These are phyloP conservation scores for Calonectria naviculata DNA, from an alignment of 2,329 filamentous ascomycete species.

Conservation along the genomic window DNA sequence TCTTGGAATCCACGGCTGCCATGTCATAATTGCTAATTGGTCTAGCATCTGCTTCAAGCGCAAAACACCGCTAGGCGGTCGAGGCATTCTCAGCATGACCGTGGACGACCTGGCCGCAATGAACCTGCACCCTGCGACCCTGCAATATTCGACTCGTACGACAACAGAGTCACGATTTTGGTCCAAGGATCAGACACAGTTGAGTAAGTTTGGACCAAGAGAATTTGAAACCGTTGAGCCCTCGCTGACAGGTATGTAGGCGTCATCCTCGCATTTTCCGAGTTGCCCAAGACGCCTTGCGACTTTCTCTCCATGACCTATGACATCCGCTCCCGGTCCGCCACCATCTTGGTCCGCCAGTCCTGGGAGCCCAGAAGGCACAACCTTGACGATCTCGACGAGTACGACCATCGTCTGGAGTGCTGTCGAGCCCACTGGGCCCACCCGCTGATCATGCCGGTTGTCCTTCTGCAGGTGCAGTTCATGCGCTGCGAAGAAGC, in stretches of 20 bases:
- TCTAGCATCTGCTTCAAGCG: constrained; percentile 50
- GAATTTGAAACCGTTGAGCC: fast-evolving
- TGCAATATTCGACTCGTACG: constrained; percentile 52
- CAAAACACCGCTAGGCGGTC: constrained; percentile 42
- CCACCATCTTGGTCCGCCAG: constrained; percentile 55
- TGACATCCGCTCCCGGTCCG: constrained; percentile 49
- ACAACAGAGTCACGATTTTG: constrained; percentile 54
- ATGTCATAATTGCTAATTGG: constrained; percentile 12
- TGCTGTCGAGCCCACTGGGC: constrained; percentile 57
- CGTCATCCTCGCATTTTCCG: constrained; percentile 57
- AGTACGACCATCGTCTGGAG: constrained; percentile 58
- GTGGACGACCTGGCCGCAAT: constrained; percentile 47
- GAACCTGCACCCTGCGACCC: constrained; percentile 51
- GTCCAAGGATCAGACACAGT: constrained; percentile 49
- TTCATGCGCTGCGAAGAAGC: constrained; percentile 57
- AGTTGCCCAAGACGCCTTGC: constrained; percentile 55
- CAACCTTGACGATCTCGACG: constrained; percentile 54
- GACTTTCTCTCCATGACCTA: constrained; percentile 61
- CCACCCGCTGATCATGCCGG: constrained; percentile 57
- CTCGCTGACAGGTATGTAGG: constrained; percentile 34
- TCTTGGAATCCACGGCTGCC: not conserved
- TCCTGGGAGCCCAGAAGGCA: constrained; percentile 55
- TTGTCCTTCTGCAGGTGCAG: constrained; percentile 59
- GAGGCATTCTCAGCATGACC: constrained; percentile 51
- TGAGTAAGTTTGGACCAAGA: constrained; percentile 38